Conservation (phyloP, 306 rosid species). For the Acmispon strigosus region DNA sequence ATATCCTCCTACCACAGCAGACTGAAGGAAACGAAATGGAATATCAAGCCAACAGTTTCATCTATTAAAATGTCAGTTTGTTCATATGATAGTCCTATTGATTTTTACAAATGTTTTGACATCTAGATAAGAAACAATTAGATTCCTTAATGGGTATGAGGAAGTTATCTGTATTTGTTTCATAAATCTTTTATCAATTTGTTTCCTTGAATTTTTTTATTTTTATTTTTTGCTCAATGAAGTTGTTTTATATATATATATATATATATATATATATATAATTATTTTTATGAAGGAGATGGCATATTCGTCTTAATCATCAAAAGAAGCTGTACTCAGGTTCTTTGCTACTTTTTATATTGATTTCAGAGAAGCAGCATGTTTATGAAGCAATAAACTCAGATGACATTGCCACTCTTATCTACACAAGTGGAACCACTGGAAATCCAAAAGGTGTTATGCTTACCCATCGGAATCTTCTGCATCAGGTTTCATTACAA, state of each 20-base stretch:
- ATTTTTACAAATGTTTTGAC: not conserved
- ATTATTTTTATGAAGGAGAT: not conserved
- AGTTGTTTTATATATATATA: not conserved
- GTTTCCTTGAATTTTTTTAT: not conserved
- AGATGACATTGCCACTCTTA: conserved; percentile 74
- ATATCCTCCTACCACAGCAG: too few species aligned
- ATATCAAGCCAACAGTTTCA: too few species aligned
- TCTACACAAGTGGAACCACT: conserved; percentile 93
- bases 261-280: not conserved
- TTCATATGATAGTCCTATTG: not conserved
- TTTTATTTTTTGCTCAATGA: not conserved
- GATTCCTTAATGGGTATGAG: not conserved
- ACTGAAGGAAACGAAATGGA: too few species aligned
- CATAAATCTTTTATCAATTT: not conserved
- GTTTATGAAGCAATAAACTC: conserved; percentile 57
- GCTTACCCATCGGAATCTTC: conserved; percentile 84
- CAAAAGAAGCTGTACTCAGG: not conserved
- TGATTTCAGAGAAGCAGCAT: conserved; percentile 40
- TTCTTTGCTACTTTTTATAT: conserved; percentile 3
- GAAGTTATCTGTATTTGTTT: not conserved
- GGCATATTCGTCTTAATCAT: not conserved
- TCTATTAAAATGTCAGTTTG: not conserved
- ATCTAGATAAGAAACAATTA: not conserved
- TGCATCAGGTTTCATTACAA: conserved; percentile 73
- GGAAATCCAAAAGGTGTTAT: conserved; percentile 95